phyloP scores from a whole-genome alignment of 495 filamentous ascomycete species.

The Cercophora newfieldiana region DNA sequence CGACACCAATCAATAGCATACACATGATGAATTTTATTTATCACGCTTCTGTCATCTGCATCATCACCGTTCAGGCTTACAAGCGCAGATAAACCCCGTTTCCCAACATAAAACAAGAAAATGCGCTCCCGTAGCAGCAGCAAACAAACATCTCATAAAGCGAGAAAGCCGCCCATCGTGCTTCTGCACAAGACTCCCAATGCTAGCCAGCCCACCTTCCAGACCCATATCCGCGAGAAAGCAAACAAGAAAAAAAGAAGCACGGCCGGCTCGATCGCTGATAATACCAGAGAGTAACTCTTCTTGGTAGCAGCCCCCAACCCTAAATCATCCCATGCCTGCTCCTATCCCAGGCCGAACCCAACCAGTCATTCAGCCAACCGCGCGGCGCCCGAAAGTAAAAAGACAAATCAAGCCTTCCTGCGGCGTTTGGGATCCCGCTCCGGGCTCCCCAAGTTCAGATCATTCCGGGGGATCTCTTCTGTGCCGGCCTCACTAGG shows the following conservation, averaged over 20 bases:
- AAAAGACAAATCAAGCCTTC: conserved; percentile 15
- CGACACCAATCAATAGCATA: neutral
- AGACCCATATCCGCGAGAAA: neutral
- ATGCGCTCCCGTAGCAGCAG: neutral
- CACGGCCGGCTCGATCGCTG: no score
- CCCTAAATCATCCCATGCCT: no score
- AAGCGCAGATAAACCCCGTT: neutral
- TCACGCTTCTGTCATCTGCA: neutral
- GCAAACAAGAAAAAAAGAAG: neutral
- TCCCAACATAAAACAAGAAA: neutral
- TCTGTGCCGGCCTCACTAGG: conserved; percentile 50
- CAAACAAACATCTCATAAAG: neutral
- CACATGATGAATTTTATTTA: neutral
- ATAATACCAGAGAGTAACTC: no score
- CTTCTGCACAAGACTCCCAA: neutral
- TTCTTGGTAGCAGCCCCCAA: neutral
- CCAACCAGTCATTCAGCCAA: neutral
- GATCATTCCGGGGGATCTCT: conserved; percentile 43
- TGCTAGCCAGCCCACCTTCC: neutral
- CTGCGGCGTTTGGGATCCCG: conserved; percentile 7
- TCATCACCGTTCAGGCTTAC: neutral
- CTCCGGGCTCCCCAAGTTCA: conserved; percentile 14
- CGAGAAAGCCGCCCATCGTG: neutral
- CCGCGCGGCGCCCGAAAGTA: neutral
- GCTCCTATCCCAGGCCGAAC: neutral